Percentiles rank a stretch among this genome's conserved stretches.
Evolutionary conservation across 202 grass and related monocot species (phyloP).

Genomic region (Musa balbisiana): DNA sequence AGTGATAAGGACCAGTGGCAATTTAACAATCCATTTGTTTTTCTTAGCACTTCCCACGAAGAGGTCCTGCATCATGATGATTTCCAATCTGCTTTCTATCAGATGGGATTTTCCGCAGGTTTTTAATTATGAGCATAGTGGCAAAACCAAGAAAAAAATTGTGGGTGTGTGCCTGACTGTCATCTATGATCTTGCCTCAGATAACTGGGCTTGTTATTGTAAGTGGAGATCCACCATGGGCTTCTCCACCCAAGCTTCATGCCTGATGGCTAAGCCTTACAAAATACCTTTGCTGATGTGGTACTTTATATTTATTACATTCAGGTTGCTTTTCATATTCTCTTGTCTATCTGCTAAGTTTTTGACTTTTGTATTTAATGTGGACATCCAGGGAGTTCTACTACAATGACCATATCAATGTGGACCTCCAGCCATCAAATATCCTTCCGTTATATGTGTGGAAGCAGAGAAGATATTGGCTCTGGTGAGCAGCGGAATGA

Average conservation of each 20-base stretch:
- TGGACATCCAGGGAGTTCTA: constrained; percentile 20
- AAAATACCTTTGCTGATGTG: no score
- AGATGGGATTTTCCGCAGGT: no score
- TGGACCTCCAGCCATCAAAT: no score
- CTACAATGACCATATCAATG: no score
- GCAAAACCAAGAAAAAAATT: no score
- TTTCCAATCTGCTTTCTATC: no score
- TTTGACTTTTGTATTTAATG: constrained; percentile 38
- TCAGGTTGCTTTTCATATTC: background rate
- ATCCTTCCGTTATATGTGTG: background rate
- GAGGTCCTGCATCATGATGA: no score
- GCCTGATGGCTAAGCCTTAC: no score
- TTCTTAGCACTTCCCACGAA: background rate
- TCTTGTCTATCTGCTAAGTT: background rate
- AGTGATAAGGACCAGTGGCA: background rate
- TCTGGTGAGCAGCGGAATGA: background rate
- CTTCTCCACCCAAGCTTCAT: background rate
- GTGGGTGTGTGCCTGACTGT: no score
- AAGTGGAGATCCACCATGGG: background rate
- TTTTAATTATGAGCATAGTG: background rate
- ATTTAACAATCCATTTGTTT: background rate
- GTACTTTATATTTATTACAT: background rate
- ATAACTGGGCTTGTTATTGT: background rate
- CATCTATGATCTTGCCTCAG: no score
- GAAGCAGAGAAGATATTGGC: background rate